Evolutionary conservation across 345 rosid species (phyloP).

Genomic region (Arabidopsis arenosa): DNA sequence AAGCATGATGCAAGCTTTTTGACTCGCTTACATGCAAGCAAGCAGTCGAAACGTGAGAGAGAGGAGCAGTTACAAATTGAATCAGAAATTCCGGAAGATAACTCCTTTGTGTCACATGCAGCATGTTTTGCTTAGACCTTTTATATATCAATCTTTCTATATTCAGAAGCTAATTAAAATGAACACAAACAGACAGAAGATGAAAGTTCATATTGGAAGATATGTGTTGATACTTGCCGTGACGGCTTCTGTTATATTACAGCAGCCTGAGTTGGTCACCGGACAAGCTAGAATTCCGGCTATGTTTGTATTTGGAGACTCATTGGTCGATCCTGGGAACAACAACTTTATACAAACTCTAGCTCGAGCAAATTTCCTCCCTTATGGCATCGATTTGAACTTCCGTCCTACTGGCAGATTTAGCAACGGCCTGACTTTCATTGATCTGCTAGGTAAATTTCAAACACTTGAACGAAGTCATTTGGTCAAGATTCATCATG

Average conservation of each 20-base stretch:
- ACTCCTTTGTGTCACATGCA: conserved; percentile 40
- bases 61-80: conserved; percentile 31
- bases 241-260: conserved; percentile 29
- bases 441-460: conserved; percentile 67
- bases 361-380: conserved; percentile 74
- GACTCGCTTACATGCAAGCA: conserved; percentile 24
- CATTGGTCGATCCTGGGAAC: conserved; percentile 81
- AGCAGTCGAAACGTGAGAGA: conserved; percentile 28
- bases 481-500: not conserved
- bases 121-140: conserved; percentile 27
- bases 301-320: conserved; percentile 88
- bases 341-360: conserved; percentile 69
- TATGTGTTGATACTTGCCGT: conserved; percentile 28
- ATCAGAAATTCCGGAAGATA: conserved; percentile 38
- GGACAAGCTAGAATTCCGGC: conserved; percentile 62
- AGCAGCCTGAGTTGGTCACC: conserved; percentile 37
- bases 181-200: conserved; percentile 19
- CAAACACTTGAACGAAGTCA: not conserved
- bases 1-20: conserved; percentile 39
- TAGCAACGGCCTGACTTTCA: conserved; percentile 71
- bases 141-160: conserved; percentile 8
- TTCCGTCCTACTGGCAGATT: conserved; percentile 78
- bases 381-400: conserved; percentile 82
- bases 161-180: conserved; percentile 7
- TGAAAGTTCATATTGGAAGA: conserved; percentile 22